A percentile compares a stretch with the other conserved stretches of the same genome.
phyloP scores from a whole-genome alignment of 805 yeast genomes.

The Vanderwaltozyma verrucispora region DNA sequence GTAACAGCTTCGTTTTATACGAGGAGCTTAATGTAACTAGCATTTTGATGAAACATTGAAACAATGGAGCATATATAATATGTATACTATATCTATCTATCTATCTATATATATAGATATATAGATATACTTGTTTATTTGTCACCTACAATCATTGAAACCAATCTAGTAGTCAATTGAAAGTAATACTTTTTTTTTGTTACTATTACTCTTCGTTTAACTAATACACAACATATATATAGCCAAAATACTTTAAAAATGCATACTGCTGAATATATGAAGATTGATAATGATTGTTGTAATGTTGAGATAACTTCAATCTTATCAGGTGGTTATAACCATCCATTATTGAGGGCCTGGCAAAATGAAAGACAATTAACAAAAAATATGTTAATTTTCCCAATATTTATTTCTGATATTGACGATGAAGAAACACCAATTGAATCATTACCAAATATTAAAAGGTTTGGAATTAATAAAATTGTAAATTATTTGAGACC shows the following conservation, averaged over 20 bases:
- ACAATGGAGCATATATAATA: too few relatives aligned
- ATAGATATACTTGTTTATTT: too few relatives aligned
- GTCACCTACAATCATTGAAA: too few relatives aligned
- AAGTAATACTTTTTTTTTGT: too few relatives aligned
- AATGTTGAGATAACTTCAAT: constrained; percentile 57
- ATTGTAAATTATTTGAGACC: constrained; percentile 59
- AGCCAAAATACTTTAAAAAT: constrained; percentile 21
- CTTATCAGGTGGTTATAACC: constrained; percentile 90
- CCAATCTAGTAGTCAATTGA: too few relatives aligned
- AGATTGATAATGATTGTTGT: constrained; percentile 30
- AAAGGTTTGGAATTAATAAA: constrained; percentile 74
- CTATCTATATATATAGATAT: too few relatives aligned
- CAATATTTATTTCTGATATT: constrained; percentile 72
- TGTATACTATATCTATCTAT: too few relatives aligned
- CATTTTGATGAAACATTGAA: too few relatives aligned
- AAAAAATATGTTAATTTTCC: constrained; percentile 87
- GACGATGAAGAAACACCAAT: constrained; percentile 72
- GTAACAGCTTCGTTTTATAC: too few relatives aligned
- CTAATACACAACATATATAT: too few relatives aligned
- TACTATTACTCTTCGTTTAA: too few relatives aligned
- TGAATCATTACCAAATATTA: constrained; percentile 78
- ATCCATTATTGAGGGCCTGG: constrained; percentile 84
- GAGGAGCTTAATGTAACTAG: too few relatives aligned
- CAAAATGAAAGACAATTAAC: constrained; percentile 75
- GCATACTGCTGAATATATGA: constrained; percentile 68